These are phyloP conservation scores for Psilocybe sp. DNA, from an alignment of 768 basidiomycete species.

Conservation along the genomic window DNA sequence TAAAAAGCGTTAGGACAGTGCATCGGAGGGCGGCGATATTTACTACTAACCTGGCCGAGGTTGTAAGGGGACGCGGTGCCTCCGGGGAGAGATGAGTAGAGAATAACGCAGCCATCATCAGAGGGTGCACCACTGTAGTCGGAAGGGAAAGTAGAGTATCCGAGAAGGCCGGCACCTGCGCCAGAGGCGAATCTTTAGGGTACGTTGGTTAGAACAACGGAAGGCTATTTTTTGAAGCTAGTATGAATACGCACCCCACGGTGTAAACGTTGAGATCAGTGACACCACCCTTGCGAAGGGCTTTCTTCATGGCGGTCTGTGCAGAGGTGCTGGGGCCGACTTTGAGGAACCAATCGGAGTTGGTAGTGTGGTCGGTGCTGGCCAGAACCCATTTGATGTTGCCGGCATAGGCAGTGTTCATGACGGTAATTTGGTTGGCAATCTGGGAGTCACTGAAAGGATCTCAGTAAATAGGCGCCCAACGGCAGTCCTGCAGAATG, in stretches of 20 bases:
- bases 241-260: slow-evolving; percentile 35
- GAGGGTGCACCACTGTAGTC: slow-evolving; percentile 31
- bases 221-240: background rate
- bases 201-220: background rate
- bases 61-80: slow-evolving; percentile 40
- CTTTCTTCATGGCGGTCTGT: slow-evolving; percentile 48
- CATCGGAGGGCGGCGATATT: too few species aligned
- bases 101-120: slow-evolving; percentile 46
- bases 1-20: too few species aligned
- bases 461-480: too few species aligned
- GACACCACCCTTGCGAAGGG: slow-evolving; percentile 38
- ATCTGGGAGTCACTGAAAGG: slow-evolving; percentile 33
- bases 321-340: slow-evolving; percentile 30
- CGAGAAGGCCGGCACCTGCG: slow-evolving; percentile 36
- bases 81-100: slow-evolving; percentile 37
- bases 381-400: slow-evolving; percentile 40
- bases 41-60: slow-evolving; percentile 18
- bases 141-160: slow-evolving; percentile 51
- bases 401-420: slow-evolving; percentile 40
- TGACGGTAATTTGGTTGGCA: slow-evolving; percentile 31
- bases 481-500: background rate
- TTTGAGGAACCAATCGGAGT: slow-evolving; percentile 45
- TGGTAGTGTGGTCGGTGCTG: slow-evolving; percentile 40
- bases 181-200: slow-evolving; percentile 24
- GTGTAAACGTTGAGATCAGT: slow-evolving; percentile 48